Base-by-base conservation (phyloP, 2,329 filamentous ascomycete genomes). In the Penicillium brasilianum region DNA sequence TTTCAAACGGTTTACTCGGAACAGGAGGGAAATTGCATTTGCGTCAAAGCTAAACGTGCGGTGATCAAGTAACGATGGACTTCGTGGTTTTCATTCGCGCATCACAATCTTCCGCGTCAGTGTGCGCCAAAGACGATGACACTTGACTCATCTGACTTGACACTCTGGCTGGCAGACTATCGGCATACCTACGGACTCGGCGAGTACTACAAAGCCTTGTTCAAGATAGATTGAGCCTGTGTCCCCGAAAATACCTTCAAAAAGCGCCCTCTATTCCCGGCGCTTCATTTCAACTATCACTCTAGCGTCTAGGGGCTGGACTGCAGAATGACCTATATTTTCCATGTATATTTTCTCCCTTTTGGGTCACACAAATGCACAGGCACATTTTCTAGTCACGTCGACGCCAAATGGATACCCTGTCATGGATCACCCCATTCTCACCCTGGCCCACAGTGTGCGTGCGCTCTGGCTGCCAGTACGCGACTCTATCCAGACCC, bases 401-500 rank as follows among this genome's bases (percentile, higher is more conserved):
- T 60, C 75, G 73, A 57, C 76, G 73, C 79, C 79, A 81, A 59
- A 81, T 74, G 5, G 78, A 76, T 48, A 81, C 73, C 61, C 77
- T 76, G 64, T 81, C 79, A 57, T 74, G 66, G 20, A 81, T 70
- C 49, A 76, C 76, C 6, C 78, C 78, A 2, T 76, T 70, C 28
- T 75, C 70, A 46, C 77, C 75, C 59, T 84, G 80, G 10, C 85
- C 86, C 37, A 82, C 78, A 25, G 81, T 76, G 71, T 88, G 85
- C 28, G 86, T 88, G 58, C 84, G 76, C 57, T 78, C 78, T 5
- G 87, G 85, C 62, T 82, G 78, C 79, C 82, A 88, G 68, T 86
- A 82, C 28, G 79, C 83, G 2, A 87, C 77, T 59, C 81, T 71
- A 62, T 80, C 77, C 48, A 83, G 68, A 4, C 75, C 78, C 10